Conservation (phyloP, 2,329 filamentous ascomycete species). For the Madurella fahalii region DNA sequence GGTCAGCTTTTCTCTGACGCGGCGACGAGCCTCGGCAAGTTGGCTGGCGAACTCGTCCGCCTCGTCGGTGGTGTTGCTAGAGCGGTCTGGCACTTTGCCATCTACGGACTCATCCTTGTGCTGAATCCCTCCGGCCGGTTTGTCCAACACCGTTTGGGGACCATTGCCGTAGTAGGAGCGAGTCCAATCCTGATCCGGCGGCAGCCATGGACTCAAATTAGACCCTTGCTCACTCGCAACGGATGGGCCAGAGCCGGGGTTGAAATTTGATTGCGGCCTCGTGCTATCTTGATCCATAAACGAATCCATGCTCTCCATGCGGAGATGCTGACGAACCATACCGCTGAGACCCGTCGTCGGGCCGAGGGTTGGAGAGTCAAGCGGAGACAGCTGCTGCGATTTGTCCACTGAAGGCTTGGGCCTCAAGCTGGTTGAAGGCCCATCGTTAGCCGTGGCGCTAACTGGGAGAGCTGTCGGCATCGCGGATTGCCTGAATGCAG, state of each 20-base stretch:
- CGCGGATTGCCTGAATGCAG: conserved; percentile 47
- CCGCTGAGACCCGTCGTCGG: conserved; percentile 66
- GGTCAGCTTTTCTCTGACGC: conserved; percentile 69
- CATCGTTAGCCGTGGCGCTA: conserved; percentile 26
- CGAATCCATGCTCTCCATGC: conserved; percentile 75
- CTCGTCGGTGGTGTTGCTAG: conserved; percentile 40
- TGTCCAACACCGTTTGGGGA: conserved; percentile 10
- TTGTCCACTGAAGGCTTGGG: conserved; percentile 16
- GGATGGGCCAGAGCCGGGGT: conserved; percentile 31
- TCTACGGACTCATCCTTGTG: conserved; percentile 7
- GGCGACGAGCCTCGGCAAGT: conserved; percentile 64
- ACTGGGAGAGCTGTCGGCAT: conserved; percentile 42
- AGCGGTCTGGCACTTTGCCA: conserved; percentile 6
- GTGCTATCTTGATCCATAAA: conserved; percentile 62
- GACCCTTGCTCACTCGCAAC: conserved; percentile 32
- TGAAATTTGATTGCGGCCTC: conserved; percentile 39
- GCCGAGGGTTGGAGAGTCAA: conserved; percentile 77
- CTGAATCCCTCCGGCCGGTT: background rate
- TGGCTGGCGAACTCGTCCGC: conserved; percentile 70
- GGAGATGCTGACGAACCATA: conserved; percentile 79
- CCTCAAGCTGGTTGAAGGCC: conserved; percentile 22
- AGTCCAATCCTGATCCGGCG: conserved; percentile 31
- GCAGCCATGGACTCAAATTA: conserved; percentile 44
- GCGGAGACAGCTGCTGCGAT: conserved; percentile 30
- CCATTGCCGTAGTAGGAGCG: conserved; percentile 15